Conservation (phyloP, 2,329 filamentous ascomycete species). For the Ceratocystis cacaofunesta region DNA sequence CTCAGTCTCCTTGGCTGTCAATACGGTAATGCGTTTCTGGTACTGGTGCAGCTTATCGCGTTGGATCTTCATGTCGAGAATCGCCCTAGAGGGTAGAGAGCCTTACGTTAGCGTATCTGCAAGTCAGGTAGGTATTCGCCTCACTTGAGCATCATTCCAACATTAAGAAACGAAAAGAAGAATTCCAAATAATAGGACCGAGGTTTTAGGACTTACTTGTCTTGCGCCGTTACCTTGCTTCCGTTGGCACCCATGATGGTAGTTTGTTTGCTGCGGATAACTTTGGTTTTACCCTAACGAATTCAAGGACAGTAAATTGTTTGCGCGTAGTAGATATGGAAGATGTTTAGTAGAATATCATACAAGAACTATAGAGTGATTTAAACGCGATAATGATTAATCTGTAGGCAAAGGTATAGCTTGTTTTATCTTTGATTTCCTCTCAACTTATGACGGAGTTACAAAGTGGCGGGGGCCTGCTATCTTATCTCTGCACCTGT, state of each 20-base stretch:
- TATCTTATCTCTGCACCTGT: slow-evolving; percentile 3
- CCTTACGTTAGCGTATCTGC: neutral
- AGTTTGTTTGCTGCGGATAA: neutral
- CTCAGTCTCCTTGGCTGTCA: slow-evolving; percentile 76
- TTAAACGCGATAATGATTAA: neutral
- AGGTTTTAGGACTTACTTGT: slow-evolving; percentile 48
- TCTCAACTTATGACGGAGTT: neutral
- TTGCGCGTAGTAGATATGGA: neutral
- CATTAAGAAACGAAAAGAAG: too few relatives aligned
- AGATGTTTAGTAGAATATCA: neutral
- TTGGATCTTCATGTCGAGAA: slow-evolving; percentile 94
- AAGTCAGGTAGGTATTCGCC: neutral
- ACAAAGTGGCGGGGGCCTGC: slow-evolving; percentile 6
- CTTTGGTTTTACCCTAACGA: neutral
- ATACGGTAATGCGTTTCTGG: slow-evolving; percentile 71
- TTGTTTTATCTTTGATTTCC: neutral
- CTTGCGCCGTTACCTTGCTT: slow-evolving; percentile 54
- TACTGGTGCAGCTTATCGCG: slow-evolving; percentile 96
- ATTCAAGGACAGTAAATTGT: neutral
- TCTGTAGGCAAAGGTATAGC: neutral
- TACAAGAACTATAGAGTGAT: neutral
- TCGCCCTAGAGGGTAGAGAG: slow-evolving; percentile 47
- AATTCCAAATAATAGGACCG: neutral
- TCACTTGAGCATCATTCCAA: neutral
- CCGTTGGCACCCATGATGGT: slow-evolving; percentile 37